phyloP scores from a whole-genome alignment of 768 basidiomycete genomes.

The Lepiota brunneoincarnata region DNA sequence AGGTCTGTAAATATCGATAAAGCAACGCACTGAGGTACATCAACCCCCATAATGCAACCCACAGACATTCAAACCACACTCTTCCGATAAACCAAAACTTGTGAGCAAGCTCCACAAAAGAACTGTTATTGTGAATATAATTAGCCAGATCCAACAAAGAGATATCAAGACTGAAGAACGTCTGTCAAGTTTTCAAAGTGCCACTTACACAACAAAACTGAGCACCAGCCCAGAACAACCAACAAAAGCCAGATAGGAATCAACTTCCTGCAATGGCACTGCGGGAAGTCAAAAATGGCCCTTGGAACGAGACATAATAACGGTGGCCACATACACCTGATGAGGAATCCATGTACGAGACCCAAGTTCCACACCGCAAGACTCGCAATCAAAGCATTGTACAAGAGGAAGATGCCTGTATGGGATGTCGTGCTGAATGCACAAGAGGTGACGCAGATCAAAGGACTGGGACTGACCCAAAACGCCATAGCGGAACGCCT shows the following conservation, averaged over 20 bases:
- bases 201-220: slow-evolving; percentile 56
- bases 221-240: slow-evolving; percentile 56
- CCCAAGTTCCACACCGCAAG: slow-evolving; percentile 70
- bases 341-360: slow-evolving; percentile 29
- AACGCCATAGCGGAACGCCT: slow-evolving; percentile 53
- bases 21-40: slow-evolving; percentile 55
- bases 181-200: not conserved
- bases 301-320: slow-evolving; percentile 2
- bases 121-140: slow-evolving; percentile 30
- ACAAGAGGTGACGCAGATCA: not conserved
- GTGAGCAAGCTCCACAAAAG: slow-evolving; percentile 59
- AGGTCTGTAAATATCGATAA: not conserved
- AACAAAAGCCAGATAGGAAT: slow-evolving; percentile 57
- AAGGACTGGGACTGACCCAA: slow-evolving; percentile 44
- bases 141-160: slow-evolving; percentile 7
- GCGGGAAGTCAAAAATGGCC: not conserved
- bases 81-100: slow-evolving; percentile 49
- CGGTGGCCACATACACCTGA: slow-evolving; percentile 1
- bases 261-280: slow-evolving; percentile 41
- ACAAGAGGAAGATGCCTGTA: slow-evolving; percentile 58
- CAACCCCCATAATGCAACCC: slow-evolving; percentile 56
- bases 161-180: too few species aligned
- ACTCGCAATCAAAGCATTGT: slow-evolving; percentile 62
- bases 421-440: not conserved
- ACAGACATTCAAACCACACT: slow-evolving; percentile 72